Conservation (phyloP, 2,329 filamentous ascomycete genomes). For the Chrysoporthe deuterocubensis region DNA sequence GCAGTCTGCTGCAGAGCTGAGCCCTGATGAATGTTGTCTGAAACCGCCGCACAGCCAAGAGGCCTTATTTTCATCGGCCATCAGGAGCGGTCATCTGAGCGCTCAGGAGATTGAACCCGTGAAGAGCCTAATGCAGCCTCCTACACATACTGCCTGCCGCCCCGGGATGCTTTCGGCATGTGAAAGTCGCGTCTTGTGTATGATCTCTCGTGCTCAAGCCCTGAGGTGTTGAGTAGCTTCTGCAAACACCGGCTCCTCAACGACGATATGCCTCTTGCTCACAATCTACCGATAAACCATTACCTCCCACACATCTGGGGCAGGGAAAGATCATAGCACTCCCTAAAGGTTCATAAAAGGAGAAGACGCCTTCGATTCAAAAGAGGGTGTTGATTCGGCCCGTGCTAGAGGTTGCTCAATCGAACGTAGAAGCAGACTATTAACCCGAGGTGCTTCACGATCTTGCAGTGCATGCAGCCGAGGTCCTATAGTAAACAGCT, state of each 20-base stretch:
- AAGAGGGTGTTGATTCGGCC: too few relatives aligned
- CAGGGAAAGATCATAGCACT: too few relatives aligned
- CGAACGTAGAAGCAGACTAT: too few relatives aligned
- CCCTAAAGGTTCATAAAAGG: too few relatives aligned
- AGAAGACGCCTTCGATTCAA: too few relatives aligned
- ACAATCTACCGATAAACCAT: too few relatives aligned
- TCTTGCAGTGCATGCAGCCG: too few relatives aligned
- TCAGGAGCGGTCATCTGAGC: conserved; percentile 17
- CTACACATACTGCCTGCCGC: not conserved
- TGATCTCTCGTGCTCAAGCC: not conserved
- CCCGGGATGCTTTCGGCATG: conserved; percentile 18
- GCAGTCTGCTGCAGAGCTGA: not conserved
- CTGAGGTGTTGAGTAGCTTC: not conserved
- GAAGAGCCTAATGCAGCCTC: not conserved
- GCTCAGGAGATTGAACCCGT: not conserved
- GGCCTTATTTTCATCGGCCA: not conserved
- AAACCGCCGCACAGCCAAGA: not conserved
- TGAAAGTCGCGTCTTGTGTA: conserved; percentile 13
- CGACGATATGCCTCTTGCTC: too few relatives aligned
- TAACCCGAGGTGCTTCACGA: too few relatives aligned
- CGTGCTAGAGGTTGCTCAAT: too few relatives aligned
- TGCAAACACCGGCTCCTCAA: not conserved
- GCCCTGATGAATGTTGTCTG: not conserved
- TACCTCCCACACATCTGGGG: too few relatives aligned
- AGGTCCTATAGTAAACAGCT: too few relatives aligned